A percentile compares a stretch with the other conserved stretches of the same genome.
Evolutionary conservation across 768 basidiomycete genomes (phyloP).

Genomic region (Termitomyces heimii): DNA sequence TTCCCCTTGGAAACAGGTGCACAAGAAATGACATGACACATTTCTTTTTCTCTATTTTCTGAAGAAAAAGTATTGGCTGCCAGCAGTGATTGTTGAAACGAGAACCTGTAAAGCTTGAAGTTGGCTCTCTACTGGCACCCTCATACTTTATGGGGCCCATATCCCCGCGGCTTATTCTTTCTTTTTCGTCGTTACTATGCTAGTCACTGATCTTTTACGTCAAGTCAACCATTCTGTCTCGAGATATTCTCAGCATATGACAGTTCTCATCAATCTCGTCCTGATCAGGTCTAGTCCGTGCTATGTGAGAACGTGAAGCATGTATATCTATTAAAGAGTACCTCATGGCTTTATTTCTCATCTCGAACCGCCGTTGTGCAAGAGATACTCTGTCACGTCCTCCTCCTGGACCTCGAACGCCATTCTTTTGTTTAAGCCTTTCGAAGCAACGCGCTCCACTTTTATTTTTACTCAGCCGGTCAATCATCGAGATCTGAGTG

Average conservation of each 20-base stretch:
- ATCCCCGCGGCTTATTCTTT: neutral
- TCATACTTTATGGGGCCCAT: neutral
- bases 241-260: constrained; percentile 5
- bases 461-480: no score
- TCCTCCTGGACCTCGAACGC: constrained; percentile 17
- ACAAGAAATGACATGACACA: no score
- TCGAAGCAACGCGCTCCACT: neutral
- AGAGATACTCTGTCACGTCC: neutral
- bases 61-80: no score
- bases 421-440: constrained; percentile 25
- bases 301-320: neutral
- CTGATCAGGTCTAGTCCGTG: constrained; percentile 7
- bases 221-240: constrained; percentile 3
- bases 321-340: neutral
- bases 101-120: neutral
- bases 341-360: neutral
- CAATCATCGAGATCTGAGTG: neutral
- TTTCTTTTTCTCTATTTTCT: no score
- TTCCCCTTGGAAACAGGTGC: no score
- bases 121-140: neutral
- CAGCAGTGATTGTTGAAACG: no score
- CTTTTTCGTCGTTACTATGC: neutral
- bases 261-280: constrained; percentile 16
- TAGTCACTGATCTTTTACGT: neutral
- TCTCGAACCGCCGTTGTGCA: neutral